phyloP scores from a whole-genome alignment of 2,329 filamentous ascomycete species.

The Elsinoe perseae region DNA sequence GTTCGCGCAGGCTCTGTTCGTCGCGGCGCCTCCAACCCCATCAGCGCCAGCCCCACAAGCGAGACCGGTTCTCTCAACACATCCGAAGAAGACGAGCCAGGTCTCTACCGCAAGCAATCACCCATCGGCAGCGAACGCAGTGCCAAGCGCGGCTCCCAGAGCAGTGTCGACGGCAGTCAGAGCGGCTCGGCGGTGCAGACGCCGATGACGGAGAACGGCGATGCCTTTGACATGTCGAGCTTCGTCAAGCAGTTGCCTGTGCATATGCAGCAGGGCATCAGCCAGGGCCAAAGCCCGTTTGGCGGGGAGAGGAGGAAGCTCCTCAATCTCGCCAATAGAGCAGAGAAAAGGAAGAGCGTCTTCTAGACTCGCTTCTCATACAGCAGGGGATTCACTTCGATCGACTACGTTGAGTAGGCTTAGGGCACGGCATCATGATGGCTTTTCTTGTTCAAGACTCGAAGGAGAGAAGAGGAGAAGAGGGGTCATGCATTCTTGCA shows the following conservation, averaged over 20 bases:
- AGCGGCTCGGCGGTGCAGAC: conserved; percentile 53
- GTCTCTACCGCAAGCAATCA: conserved; percentile 47
- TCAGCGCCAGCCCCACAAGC: conserved; percentile 65
- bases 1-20: conserved; percentile 84
- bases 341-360: conserved; percentile 76
- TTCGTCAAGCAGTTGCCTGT: conserved; percentile 30
- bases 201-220: conserved; percentile 35
- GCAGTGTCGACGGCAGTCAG: conserved; percentile 26
- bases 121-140: conserved; percentile 34
- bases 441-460: neutral
- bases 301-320: conserved; percentile 57
- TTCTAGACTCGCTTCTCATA: neutral
- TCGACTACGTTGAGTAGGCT: neutral
- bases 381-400: neutral
- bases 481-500: neutral
- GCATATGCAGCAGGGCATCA: conserved; percentile 20
- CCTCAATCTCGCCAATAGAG: conserved; percentile 76
- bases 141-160: conserved; percentile 31
- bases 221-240: conserved; percentile 22
- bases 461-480: neutral
- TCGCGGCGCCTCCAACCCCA: conserved; percentile 58
- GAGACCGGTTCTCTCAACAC: conserved; percentile 67
- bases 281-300: neutral
- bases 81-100: conserved; percentile 64
- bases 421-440: conserved; percentile 8